Evolutionary conservation across 2,329 filamentous ascomycete species (phyloP).

Genomic region (Paecilomyces fulvus): DNA sequence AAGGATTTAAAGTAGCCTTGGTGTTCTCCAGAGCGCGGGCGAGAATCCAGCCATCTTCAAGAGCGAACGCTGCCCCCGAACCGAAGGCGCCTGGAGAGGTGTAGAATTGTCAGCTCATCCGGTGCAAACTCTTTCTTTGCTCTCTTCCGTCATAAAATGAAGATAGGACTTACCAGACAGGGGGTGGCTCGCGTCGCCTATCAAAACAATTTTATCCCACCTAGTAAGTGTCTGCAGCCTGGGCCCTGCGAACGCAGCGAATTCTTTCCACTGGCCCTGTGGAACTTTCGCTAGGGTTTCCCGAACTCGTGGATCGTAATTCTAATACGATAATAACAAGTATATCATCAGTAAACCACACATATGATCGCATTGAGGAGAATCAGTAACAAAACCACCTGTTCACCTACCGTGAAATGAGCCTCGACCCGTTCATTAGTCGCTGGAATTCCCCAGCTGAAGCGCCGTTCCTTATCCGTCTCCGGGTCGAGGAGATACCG

Average conservation of each 20-base stretch:
- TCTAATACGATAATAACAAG: slow-evolving; percentile 14
- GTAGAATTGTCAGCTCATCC: neutral
- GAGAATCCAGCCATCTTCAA: slow-evolving; percentile 37
- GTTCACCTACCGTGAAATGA: slow-evolving; percentile 24
- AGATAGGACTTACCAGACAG: slow-evolving; percentile 32
- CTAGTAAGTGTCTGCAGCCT: slow-evolving; percentile 32
- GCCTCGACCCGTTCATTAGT: slow-evolving; percentile 18
- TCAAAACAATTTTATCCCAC: slow-evolving; percentile 41
- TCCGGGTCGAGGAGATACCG: slow-evolving; percentile 23
- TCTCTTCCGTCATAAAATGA: neutral
- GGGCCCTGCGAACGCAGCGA: slow-evolving; percentile 41
- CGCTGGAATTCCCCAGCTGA: slow-evolving; percentile 14
- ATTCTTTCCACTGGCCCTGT: slow-evolving; percentile 38
- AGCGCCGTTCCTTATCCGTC: slow-evolving; percentile 7
- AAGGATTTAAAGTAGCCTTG: slow-evolving; percentile 1
- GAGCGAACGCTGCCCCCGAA: slow-evolving; percentile 26
- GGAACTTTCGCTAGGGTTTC: slow-evolving; percentile 32
- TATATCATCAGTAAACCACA: neutral
- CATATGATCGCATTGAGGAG: neutral
- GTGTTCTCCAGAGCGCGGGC: slow-evolving; percentile 23
- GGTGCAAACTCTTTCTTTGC: neutral
- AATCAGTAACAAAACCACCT: neutral
- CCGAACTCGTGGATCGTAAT: slow-evolving; percentile 34
- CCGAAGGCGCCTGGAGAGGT: slow-evolving; percentile 29
- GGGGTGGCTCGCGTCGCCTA: slow-evolving; percentile 50